Conservation (phyloP, 129 eudicot species). For the Smallanthus sonchifolius region DNA sequence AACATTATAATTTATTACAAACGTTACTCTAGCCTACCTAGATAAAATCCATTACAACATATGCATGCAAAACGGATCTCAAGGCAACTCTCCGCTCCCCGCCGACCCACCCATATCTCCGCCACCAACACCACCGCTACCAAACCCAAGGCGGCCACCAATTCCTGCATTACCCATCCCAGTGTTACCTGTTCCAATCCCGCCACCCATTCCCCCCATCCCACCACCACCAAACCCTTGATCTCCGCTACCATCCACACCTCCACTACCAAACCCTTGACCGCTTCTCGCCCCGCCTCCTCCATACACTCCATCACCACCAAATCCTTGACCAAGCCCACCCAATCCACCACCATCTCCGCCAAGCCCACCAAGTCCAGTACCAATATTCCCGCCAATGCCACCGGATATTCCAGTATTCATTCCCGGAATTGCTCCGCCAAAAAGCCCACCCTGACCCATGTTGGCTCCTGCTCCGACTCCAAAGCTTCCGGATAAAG, state of each 20-base stretch:
- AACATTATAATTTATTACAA: constrained; percentile 3
- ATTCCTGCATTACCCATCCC: constrained; percentile 25
- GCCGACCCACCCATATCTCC: constrained; percentile 23
- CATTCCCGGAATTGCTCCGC: constrained; percentile 34
- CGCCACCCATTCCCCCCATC: constrained; percentile 29
- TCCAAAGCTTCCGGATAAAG: constrained; percentile 36
- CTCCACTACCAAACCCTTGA: constrained; percentile 26
- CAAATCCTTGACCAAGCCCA: constrained; percentile 32
- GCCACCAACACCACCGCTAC: constrained; percentile 24
- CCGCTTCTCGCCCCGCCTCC: constrained; percentile 31
- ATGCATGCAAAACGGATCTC: constrained; percentile 19
- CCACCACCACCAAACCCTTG: constrained; percentile 34
- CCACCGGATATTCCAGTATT: constrained; percentile 33
- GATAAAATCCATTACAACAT: constrained; percentile 10
- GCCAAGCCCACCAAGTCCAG: constrained; percentile 32
- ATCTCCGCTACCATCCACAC: constrained; percentile 22
- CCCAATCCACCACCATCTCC: constrained; percentile 24
- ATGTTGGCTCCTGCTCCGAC: constrained; percentile 26
- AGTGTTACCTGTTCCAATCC: constrained; percentile 24
- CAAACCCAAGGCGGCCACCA: constrained; percentile 26
- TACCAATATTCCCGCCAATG: constrained; percentile 39
- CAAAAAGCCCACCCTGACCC: constrained; percentile 35
- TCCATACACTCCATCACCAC: constrained; percentile 32
- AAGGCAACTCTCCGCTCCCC: constrained; percentile 9
- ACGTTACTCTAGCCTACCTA: not conserved